Evolutionary conservation across 2,329 filamentous ascomycete genomes (phyloP).

Genomic region (Ophiocordyceps camponoti-leonardi): DNA sequence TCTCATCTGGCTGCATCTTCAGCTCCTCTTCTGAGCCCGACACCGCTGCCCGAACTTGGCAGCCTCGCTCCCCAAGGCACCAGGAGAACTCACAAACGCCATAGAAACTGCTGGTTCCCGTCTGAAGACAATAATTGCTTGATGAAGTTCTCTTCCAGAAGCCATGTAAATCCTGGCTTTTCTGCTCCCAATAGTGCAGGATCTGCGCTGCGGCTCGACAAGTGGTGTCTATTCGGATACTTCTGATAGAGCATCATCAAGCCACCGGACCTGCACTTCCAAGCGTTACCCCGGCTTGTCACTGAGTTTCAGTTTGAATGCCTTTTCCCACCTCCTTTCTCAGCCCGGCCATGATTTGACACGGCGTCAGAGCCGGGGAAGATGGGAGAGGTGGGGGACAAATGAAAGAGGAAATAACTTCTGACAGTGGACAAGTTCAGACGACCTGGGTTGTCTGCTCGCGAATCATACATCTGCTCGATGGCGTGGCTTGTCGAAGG

Average conservation of each 20-base stretch:
- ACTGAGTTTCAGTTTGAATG: background rate
- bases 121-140: background rate
- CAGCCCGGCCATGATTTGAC: background rate
- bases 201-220: background rate
- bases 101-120: background rate
- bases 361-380: background rate
- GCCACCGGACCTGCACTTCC: background rate
- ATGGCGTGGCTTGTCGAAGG: background rate
- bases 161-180: background rate
- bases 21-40: background rate
- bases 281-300: background rate
- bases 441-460: background rate
- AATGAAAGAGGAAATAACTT: background rate
- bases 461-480: background rate
- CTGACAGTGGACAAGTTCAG: background rate
- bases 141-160: constrained; percentile 1
- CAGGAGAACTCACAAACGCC: background rate
- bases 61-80: background rate
- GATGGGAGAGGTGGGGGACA: background rate
- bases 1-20: background rate
- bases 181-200: background rate
- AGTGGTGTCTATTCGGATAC: background rate
- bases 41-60: background rate
- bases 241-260: background rate
- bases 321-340: background rate